Conservation (phyloP, 768 basidiomycete species). For the Hemileccinum impolitum region DNA sequence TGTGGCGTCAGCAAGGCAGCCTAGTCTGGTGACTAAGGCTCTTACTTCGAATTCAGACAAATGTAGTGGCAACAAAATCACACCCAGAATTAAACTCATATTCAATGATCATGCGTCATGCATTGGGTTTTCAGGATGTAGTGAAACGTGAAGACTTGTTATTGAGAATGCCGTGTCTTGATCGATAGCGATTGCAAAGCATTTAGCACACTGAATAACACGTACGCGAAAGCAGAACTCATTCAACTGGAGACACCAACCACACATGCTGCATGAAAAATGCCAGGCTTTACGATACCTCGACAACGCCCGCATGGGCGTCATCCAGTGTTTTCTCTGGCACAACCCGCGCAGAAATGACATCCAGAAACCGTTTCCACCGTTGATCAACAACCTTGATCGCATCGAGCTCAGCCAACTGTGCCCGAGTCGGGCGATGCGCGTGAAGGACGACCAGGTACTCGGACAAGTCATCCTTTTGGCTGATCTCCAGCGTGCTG, state of each 20-base stretch:
- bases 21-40: no score
- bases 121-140: no score
- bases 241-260: neutral
- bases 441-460: slow-evolving; percentile 46
- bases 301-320: neutral
- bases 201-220: neutral
- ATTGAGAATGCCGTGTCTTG: no score
- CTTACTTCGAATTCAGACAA: no score
- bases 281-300: neutral
- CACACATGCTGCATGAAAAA: neutral
- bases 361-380: slow-evolving; percentile 19
- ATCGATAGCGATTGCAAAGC: no score
- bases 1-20: slow-evolving; percentile 15
- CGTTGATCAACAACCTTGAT: slow-evolving; percentile 13
- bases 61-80: no score
- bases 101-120: no score
- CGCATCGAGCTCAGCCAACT: slow-evolving; percentile 32
- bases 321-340: neutral
- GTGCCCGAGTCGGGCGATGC: slow-evolving; percentile 47
- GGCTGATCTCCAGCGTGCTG: slow-evolving; percentile 44
- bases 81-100: no score
- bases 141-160: no score
- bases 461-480: slow-evolving; percentile 41
- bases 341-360: slow-evolving; percentile 10
- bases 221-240: no score